A percentile compares a stretch with the other conserved stretches of the same genome.
Conservation (phyloP, 108 stramenopile genomes). For the Cyclostephanos invisitatus region DNA sequence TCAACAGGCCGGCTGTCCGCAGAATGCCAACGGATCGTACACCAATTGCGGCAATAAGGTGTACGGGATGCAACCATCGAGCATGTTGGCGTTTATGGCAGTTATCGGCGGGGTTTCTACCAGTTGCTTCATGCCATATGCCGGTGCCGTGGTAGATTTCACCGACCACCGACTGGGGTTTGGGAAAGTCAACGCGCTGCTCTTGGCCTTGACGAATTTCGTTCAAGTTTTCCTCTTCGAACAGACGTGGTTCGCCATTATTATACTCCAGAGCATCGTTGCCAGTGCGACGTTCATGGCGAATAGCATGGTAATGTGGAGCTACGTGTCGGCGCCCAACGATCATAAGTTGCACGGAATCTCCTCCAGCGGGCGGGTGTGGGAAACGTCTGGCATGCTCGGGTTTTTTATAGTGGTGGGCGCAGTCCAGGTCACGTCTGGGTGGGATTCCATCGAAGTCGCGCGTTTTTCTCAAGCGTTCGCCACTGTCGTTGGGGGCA, state of each 20-base stretch:
- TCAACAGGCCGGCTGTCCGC: constrained; percentile 26
- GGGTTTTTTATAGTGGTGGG: constrained; percentile 30
- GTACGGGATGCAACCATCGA: constrained; percentile 58
- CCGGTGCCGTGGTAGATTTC: constrained; percentile 45
- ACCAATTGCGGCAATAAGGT: constrained; percentile 33
- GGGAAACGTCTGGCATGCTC: constrained; percentile 31
- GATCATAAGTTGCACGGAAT: constrained; percentile 41
- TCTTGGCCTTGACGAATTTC: constrained; percentile 28
- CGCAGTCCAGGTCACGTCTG: constrained; percentile 13
- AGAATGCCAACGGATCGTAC: constrained; percentile 32
- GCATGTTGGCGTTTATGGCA: constrained; percentile 60
- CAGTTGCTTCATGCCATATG: constrained; percentile 35
- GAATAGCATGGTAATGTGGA: constrained; percentile 41
- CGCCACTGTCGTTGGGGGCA: constrained; percentile 20
- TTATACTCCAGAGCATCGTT: constrained; percentile 31
- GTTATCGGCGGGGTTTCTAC: constrained; percentile 33
- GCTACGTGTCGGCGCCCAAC: constrained; percentile 33
- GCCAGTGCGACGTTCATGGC: constrained; percentile 35
- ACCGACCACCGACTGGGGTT: constrained; percentile 28
- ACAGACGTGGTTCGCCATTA: constrained; percentile 34
- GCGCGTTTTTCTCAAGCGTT: constrained; percentile 29
- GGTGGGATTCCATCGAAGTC: constrained; percentile 16
- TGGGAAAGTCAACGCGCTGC: constrained; percentile 18
- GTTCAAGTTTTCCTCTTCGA: constrained; percentile 36
- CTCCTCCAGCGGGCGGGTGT: constrained; percentile 23